Base-by-base conservation (phyloP, 192 early-diverging fungal genomes). In the Rhizoclosmatium globosum region DNA sequence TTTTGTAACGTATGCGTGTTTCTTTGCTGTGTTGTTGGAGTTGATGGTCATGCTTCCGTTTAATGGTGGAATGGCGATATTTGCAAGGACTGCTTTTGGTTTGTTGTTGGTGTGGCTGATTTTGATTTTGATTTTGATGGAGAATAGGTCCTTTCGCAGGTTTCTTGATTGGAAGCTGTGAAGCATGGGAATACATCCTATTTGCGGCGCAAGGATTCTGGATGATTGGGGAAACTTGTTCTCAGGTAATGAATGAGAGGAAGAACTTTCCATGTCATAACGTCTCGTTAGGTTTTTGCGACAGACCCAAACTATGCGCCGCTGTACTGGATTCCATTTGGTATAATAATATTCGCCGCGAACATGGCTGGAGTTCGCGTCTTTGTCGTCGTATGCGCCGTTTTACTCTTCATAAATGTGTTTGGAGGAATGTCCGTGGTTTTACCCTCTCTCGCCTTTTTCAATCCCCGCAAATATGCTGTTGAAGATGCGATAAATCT, bases 11-110 rank as follows among this genome's bases (percentile, higher is more conserved):
- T 68, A 68, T 21, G 43, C 43, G 9, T 41, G 21, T 44, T 45
- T 68, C 13, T 15, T 68, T 42, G 23, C 41, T 15, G 62, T 74
- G 6, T 15, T 74, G 21, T 1, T 42, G 38, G 73, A 74, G 3
- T n/a, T 74, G 73, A 74, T 74, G 73, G 21, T 46, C 19, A 74
- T 74, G 73, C 59, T 74, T 31, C 73, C 73, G 6, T 74, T 74
- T 17, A 74, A 23, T 31, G 73, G 73, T 17, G 73, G 73, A 4
- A 74, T 74, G 73, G 73, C 59, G 43, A 62, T 31, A 0, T 62
- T 62, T 39, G 21, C 60, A 0, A 19, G 38, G 50, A 53, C 50
- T 21, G 21, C 19, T 9, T 62, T 39, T 62, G 11, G 19, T 15
- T 56, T n/a, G 53, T 15, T 56, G 11, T n/a, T n/a, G n/a, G n/a